These are phyloP conservation scores for Melanomma pulvis-pyrius DNA, from an alignment of 495 filamentous ascomycete genomes.

Conservation along the genomic window DNA sequence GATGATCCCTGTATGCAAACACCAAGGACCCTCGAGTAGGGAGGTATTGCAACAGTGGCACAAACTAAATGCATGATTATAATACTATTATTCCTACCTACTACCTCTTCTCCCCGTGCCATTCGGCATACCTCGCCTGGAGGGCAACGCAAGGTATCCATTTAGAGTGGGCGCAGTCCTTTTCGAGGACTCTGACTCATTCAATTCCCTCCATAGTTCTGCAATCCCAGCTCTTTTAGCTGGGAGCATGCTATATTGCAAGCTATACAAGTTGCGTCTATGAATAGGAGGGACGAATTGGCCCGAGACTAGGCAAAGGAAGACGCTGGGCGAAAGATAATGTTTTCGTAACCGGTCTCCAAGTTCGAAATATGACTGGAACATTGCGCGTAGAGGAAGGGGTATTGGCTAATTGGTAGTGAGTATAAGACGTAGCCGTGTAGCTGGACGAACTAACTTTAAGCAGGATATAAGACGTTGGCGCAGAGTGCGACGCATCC, in stretches of 20 bases:
- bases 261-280: slow-evolving; percentile 88
- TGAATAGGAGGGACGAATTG: slow-evolving; percentile 86
- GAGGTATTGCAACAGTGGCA: too few relatives aligned
- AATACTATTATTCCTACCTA: background rate
- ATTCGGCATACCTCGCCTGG: slow-evolving; percentile 11
- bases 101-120: background rate
- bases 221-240: slow-evolving; percentile 73
- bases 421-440: background rate
- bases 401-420: slow-evolving; percentile 70
- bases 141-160: slow-evolving; percentile 12
- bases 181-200: background rate
- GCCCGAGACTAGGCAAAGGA: slow-evolving; percentile 84
- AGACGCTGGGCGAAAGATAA: slow-evolving; percentile 85
- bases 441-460: slow-evolving; percentile 58
- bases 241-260: slow-evolving; percentile 98
- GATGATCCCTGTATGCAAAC: background rate
- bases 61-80: background rate
- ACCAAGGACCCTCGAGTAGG: too few relatives aligned
- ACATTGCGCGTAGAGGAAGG: slow-evolving; percentile 87
- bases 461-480: slow-evolving; percentile 71
- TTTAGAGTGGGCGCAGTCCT: background rate
- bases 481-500: slow-evolving; percentile 34
- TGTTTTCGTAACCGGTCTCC: slow-evolving; percentile 90
- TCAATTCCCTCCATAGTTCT: slow-evolving; percentile 84
- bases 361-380: slow-evolving; percentile 95